Conservation (phyloP, 2,329 filamentous ascomycete species). For the Catunica adiposa region DNA sequence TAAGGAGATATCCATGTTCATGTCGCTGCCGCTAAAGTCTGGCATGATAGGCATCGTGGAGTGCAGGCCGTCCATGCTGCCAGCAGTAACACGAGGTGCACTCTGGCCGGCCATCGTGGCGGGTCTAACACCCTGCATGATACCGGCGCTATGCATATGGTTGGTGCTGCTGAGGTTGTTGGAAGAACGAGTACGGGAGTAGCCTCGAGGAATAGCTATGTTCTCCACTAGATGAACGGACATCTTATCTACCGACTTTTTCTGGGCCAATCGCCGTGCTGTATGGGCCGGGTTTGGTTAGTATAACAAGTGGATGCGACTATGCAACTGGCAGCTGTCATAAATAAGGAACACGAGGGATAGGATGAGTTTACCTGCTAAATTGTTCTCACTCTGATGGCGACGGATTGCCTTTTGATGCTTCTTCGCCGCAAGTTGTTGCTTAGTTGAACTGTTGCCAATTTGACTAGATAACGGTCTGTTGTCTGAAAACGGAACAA, state of each 20-base stretch:
- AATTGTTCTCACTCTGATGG: background rate
- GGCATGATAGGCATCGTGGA: too few relatives aligned
- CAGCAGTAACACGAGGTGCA: too few relatives aligned
- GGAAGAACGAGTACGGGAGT: background rate
- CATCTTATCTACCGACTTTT: background rate
- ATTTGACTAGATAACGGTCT: background rate
- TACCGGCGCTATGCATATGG: too few relatives aligned
- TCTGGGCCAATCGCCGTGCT: background rate
- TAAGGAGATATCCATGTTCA: too few relatives aligned
- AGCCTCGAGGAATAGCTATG: background rate
- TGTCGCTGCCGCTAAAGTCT: too few relatives aligned
- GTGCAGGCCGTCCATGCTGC: too few relatives aligned
- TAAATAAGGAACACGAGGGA: too few relatives aligned
- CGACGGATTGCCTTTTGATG: background rate
- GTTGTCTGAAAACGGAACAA: background rate
- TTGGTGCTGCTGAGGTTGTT: background rate
- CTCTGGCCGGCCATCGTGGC: too few relatives aligned
- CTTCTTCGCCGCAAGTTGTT: background rate
- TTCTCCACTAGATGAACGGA: background rate
- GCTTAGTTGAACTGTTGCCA: background rate
- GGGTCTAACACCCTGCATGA: too few relatives aligned
- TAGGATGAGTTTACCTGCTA: background rate
- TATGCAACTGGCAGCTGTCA: too few relatives aligned
- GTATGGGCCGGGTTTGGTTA: too few relatives aligned
- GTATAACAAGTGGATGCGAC: too few relatives aligned